These are phyloP conservation scores for Isoetes taiwanensis DNA, from an alignment of 75 land plant genomes.

Conservation along the genomic window DNA sequence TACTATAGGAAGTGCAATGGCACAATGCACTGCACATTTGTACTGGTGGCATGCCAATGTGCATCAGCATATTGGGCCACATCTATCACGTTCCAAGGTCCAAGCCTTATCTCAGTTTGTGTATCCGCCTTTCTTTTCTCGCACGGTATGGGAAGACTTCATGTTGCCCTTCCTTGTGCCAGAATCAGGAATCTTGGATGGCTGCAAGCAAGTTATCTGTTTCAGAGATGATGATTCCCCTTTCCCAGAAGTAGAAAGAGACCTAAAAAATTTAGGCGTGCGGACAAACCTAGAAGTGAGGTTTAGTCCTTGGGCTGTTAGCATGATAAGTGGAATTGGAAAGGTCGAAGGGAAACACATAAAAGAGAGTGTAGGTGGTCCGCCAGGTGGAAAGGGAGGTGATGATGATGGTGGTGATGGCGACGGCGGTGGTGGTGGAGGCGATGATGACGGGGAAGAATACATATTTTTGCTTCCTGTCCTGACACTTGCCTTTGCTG, in stretches of 20 bases:
- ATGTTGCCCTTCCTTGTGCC: too few species aligned
- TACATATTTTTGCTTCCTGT: constrained; percentile 24
- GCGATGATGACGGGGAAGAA: constrained; percentile 27
- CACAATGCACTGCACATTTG: too few species aligned
- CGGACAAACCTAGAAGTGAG: constrained; percentile 17
- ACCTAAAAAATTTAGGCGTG: constrained; percentile 12
- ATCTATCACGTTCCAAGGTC: too few species aligned
- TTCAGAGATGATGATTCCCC: constrained; percentile 34
- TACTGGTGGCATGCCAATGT: too few species aligned
- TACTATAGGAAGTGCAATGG: too few species aligned
- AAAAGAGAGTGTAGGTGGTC: constrained; percentile 22
- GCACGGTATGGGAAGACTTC: too few species aligned
- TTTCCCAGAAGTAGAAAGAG: constrained; percentile 20
- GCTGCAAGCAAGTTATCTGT: too few species aligned
- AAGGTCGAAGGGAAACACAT: constrained; percentile 7
- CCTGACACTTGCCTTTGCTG: constrained; percentile 35
- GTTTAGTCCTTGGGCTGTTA: constrained; percentile 31
- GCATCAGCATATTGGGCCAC: too few species aligned
- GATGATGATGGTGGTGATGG: constrained; percentile 25
- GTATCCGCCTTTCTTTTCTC: too few species aligned
- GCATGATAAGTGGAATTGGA: constrained; percentile 30
- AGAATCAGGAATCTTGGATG: too few species aligned
- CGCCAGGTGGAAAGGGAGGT: constrained; percentile 21
- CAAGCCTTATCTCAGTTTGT: too few species aligned
- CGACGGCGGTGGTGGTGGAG: constrained; percentile 29